These are phyloP conservation scores for Oxytropis ochrocephala DNA, from an alignment of 306 rosid genomes.

Conservation along the genomic window DNA sequence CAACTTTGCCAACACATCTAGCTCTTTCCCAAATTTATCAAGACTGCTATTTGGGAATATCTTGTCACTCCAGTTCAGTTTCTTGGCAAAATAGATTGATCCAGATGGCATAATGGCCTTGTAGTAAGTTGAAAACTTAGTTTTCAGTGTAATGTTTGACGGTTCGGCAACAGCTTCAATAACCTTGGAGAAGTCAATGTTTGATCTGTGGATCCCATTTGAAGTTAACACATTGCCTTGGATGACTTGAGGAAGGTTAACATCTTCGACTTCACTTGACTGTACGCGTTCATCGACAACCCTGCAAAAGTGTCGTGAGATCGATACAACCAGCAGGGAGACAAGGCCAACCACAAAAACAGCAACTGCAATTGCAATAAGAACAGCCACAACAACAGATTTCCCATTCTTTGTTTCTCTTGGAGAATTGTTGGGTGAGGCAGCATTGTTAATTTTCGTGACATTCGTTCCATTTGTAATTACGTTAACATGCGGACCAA, in stretches of 20 bases:
- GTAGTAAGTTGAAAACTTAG: conserved; percentile 79
- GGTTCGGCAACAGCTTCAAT: conserved; percentile 58
- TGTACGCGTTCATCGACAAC: conserved; percentile 40
- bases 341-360: conserved; percentile 33
- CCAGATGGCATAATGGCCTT: conserved; percentile 73
- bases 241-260: conserved; percentile 38
- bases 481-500: background rate
- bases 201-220: conserved; percentile 64
- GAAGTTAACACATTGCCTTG: conserved; percentile 52
- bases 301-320: conserved; percentile 40
- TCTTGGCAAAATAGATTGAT: conserved; percentile 68
- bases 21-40: conserved; percentile 48
- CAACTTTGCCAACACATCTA: conserved; percentile 60
- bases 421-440: background rate
- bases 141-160: conserved; percentile 55
- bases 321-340: conserved; percentile 22
- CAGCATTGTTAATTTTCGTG: background rate
- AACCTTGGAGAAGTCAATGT: conserved; percentile 64
- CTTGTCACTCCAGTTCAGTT: conserved; percentile 78
- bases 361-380: conserved; percentile 46
- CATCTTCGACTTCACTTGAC: conserved; percentile 35
- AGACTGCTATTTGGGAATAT: conserved; percentile 52
- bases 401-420: conserved; percentile 17
- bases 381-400: conserved; percentile 31
- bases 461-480: background rate